Evolutionary conservation across 495 filamentous ascomycete genomes (phyloP).

Genomic region (Penicillium malachiteum): DNA sequence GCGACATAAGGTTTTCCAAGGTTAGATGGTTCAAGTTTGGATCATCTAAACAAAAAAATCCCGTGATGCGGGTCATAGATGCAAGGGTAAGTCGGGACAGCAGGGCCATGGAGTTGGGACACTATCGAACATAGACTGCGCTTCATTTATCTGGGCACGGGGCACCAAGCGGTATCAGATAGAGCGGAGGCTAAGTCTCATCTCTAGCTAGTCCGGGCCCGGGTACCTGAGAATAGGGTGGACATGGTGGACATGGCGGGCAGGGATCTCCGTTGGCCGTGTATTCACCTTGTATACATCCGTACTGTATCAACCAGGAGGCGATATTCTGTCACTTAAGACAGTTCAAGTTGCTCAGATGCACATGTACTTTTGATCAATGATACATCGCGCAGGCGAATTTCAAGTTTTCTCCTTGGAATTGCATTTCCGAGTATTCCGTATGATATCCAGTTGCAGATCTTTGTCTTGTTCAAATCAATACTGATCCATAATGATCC

Average conservation of each 20-base stretch:
- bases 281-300: slow-evolving; percentile 2
- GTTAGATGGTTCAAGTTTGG: background rate
- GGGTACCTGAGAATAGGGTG: background rate
- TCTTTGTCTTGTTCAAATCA: background rate
- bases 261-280: slow-evolving; percentile 22
- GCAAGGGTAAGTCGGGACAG: background rate
- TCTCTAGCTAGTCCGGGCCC: background rate
- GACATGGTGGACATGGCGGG: slow-evolving; percentile 19
- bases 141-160: background rate
- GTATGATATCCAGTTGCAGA: background rate
- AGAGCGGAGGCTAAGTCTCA: background rate
- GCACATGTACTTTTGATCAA: slow-evolving; percentile 5
- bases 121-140: background rate
- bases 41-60: background rate
- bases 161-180: background rate
- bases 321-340: background rate
- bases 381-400: background rate
- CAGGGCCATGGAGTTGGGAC: background rate
- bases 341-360: no score
- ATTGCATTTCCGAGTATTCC: background rate
- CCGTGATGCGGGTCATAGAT: background rate
- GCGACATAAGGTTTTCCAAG: no score
- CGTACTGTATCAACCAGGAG: background rate
- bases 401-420: background rate
- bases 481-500: background rate